A percentile compares a stretch with the other conserved stretches of the same genome.
Conservation (phyloP, 176 grass and related monocot species). For the Oryza officinalis region DNA sequence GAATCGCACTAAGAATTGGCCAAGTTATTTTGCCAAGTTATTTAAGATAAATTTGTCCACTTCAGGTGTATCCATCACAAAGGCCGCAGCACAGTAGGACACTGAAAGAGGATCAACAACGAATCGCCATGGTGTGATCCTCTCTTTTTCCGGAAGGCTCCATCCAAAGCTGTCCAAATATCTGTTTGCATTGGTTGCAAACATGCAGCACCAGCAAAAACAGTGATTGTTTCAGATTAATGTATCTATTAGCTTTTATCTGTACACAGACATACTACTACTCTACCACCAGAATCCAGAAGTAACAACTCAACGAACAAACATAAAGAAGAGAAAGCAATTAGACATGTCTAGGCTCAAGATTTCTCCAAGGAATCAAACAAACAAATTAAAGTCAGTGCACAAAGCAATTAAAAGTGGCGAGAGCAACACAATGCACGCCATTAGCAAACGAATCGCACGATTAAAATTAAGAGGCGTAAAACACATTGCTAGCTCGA, state of each 20-base stretch:
- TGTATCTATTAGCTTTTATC: neutral
- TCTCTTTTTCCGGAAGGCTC: neutral
- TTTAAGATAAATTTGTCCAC: neutral
- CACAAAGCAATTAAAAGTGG: neutral
- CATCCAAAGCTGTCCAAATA: neutral
- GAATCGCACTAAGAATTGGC: too few relatives aligned
- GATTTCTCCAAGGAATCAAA: neutral
- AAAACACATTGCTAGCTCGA: neutral
- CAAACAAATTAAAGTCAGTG: neutral
- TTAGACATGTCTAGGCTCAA: neutral
- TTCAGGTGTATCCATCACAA: neutral
- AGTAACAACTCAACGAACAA: too few relatives aligned
- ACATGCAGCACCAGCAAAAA: neutral
- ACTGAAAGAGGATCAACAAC: neutral
- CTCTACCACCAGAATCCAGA: too few relatives aligned
- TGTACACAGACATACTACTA: neutral
- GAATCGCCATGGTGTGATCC: neutral
- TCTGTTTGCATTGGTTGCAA: neutral
- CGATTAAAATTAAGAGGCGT: conserved; percentile 21
- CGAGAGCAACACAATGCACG: neutral
- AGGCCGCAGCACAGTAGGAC: neutral
- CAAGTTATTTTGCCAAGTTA: neutral
- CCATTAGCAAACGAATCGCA: neutral
- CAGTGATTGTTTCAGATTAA: neutral
- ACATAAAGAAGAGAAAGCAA: neutral